phyloP scores from a whole-genome alignment of 371 early-diverging fungal genomes.

The Nematocida ironsii region DNA sequence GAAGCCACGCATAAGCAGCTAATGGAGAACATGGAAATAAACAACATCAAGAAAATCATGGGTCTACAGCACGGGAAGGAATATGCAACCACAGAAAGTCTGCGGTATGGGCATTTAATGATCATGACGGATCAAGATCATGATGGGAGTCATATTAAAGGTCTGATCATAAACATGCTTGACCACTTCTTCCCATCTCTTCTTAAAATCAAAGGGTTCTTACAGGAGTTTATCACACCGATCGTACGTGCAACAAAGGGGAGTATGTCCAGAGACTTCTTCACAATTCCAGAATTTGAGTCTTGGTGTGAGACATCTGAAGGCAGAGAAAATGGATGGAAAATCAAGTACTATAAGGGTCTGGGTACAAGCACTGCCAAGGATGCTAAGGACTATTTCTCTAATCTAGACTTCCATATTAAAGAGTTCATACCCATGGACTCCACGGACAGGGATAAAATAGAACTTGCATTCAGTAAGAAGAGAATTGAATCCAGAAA shows the following conservation, averaged over 20 bases:
- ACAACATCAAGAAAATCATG: slow-evolving; percentile 85
- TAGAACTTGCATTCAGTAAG: slow-evolving; percentile 97
- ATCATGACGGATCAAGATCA: slow-evolving; percentile 99
- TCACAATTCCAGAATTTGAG: slow-evolving; percentile 92
- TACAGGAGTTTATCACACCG: slow-evolving; percentile 96
- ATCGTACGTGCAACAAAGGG: slow-evolving; percentile 77
- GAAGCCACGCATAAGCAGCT: slow-evolving; percentile 80
- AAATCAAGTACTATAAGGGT: slow-evolving; percentile 93
- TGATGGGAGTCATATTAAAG: slow-evolving; percentile 98
- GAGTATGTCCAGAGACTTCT: slow-evolving; percentile 73
- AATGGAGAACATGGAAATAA: slow-evolving; percentile 82
- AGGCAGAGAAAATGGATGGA: slow-evolving; percentile 68
- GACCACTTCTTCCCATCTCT: slow-evolving; percentile 93
- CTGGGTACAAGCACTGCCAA: slow-evolving; percentile 84
- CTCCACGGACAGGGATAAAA: slow-evolving; percentile 75
- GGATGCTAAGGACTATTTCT: slow-evolving; percentile 93
- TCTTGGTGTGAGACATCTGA: slow-evolving; percentile 73
- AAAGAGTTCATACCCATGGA: slow-evolving; percentile 77
- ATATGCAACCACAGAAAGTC: slow-evolving; percentile 75
- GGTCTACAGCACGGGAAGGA: slow-evolving; percentile 85
- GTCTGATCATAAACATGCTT: slow-evolving; percentile 92
- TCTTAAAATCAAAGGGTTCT: slow-evolving; percentile 84
- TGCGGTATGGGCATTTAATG: slow-evolving; percentile 95
- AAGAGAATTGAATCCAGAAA: slow-evolving; percentile 90
- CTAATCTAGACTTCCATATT: slow-evolving; percentile 76